These are phyloP conservation scores for Fonsecaea pugnacius DNA, from an alignment of 2,329 filamentous ascomycete species.

Conservation along the genomic window DNA sequence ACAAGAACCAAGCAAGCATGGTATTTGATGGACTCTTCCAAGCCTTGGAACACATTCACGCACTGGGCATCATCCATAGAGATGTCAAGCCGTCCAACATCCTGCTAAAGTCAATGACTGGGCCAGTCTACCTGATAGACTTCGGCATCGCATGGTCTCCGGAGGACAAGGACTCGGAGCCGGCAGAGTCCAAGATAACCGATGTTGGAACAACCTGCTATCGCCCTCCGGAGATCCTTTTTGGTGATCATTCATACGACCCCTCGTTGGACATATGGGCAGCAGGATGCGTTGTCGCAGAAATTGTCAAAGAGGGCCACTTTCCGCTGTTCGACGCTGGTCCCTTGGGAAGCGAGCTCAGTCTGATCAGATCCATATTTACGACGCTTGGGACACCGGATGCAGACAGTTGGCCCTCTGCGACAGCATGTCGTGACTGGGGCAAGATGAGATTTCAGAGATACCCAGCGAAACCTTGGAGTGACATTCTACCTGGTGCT, in stretches of 20 bases:
- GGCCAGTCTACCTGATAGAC: constrained; percentile 80
- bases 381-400: constrained; percentile 87
- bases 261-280: constrained; percentile 85
- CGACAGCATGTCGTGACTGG: constrained; percentile 74
- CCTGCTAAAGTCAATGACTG: constrained; percentile 67
- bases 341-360: constrained; percentile 88
- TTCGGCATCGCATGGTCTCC: constrained; percentile 91
- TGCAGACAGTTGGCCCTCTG: constrained; percentile 73
- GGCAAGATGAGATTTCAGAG: constrained; percentile 79
- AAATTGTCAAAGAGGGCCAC: constrained; percentile 64
- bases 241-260: constrained; percentile 76
- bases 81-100: constrained; percentile 95
- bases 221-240: constrained; percentile 85
- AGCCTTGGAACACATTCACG: constrained; percentile 73
- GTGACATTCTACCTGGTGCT: constrained; percentile 67
- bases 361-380: constrained; percentile 90
- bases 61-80: constrained; percentile 79
- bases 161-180: constrained; percentile 62
- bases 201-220: constrained; percentile 95
- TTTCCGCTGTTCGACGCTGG: constrained; percentile 79
- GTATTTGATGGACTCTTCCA: constrained; percentile 71
- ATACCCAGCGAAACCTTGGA: constrained; percentile 72
- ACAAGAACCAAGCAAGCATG: constrained; percentile 47
- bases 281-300: constrained; percentile 79
- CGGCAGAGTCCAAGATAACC: constrained; percentile 72